Evolutionary conservation across 768 basidiomycete genomes (phyloP), one percentile per base, ranked within the genome.

Genomic region (Lentinula guzmanii): DNA sequence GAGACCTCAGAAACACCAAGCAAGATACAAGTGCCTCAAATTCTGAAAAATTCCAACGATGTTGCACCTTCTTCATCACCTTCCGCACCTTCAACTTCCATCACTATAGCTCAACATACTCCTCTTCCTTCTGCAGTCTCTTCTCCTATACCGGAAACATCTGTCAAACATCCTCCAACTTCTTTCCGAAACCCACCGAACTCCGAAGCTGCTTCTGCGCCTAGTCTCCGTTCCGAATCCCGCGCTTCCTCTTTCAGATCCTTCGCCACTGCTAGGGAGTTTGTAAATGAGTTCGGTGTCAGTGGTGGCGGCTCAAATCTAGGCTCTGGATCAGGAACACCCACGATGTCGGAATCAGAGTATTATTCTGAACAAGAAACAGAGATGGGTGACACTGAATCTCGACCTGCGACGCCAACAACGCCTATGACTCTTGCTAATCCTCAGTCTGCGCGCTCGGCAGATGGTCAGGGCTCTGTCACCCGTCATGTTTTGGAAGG

Each of bases 331-430:
- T 52, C 48, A 11, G 58, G 37, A n/a, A 50, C 58, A 16, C 37
- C 43, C 9, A 41, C 33, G 15, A 33, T 41, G 37, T 60, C 59
- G 21, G 51, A 60, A 39, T 52, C 59, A 28, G 59, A 60, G 39
- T 60, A 60, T 60, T 52, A 21, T 21, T 60, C 59, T 51, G 59
- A 60, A 5, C 48, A 60, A 15, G 59, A 42, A 21, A 60, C 59
- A 15, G 59, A 52, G 48, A 41, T 56, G 8, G 55, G 41, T 15
- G 48, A 60, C 46, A 46, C 13, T 28, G 39, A 42, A 8, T 39
- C 59, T n/a, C 33, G 51, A 41, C 59, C 59, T 51, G 37, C 35
- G 15, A 52, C 48, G n/a, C 51, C 51, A n/a, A 53, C 43, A n/a
- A 41, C 41, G 31, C 37, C 50, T 6, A 41, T 24, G 16, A 9